Base-by-base conservation (phyloP, 139 green algal genomes). In the Pleodorina starrii region DNA sequence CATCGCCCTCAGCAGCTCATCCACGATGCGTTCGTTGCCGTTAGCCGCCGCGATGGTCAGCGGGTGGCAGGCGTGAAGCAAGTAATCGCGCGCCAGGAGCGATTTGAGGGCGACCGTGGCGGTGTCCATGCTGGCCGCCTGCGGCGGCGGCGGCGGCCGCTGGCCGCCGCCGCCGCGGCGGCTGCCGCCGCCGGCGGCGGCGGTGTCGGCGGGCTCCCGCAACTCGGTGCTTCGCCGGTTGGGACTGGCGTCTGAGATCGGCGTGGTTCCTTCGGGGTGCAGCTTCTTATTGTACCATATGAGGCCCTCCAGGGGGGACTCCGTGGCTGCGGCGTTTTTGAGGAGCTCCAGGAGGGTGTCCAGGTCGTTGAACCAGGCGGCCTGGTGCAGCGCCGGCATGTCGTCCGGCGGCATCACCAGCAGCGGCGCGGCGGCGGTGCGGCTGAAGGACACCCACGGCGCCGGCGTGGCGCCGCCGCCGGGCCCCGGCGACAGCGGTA, bases 1-100 rank as follows among this genome's bases (percentile, higher is more conserved):
- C 60, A 87, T 76, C 17, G 80, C 80, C 14, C 63, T 87, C 23
- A 87, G 60, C 60, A 88, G 44, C 82, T 88, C 66, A 6, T 80
- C 66, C 63, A 88, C 63, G 27, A 88, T 69, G 29, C 44, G 83
- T 9, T 42, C 35, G 66, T 71, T 88, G 43, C 66, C 83, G 66
- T 57, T 48, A 4, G 66, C 66, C 2, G 83, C 83, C 5, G 83
- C 83, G 36, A 88, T 81, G 23, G 83, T 88, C 16, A 80, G 44
- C n/a, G 83, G 83, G 66, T 79, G 66, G 68, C 83, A 88, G 25
- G 83, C 66, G 63, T 81, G 35, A 23, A 35, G 35, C 44, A 88
- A 66, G 66, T 66, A 81, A 19, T 88, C 46, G 10, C 68, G 42
- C 9, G 12, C 32, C 21, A 81, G 66, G 0, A 88, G 83, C 3